A percentile compares a stretch with the other conserved stretches of the same genome.
phyloP scores from a whole-genome alignment of 2,329 filamentous ascomycete genomes.

The Rhinocladiella mackenziei region DNA sequence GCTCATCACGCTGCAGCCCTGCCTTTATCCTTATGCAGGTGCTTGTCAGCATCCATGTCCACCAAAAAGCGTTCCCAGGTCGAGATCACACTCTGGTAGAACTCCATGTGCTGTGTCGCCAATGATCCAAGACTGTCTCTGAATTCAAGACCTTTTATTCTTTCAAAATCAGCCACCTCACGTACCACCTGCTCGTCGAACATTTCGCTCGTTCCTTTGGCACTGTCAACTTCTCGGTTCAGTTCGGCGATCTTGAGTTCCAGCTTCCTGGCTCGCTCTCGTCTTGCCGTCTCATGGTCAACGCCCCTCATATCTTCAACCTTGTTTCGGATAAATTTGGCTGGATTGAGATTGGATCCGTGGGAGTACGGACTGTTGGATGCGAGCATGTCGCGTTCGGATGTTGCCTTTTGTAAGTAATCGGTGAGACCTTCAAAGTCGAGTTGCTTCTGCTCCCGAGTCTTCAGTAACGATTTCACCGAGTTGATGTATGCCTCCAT shows the following conservation, averaged over 20 bases:
- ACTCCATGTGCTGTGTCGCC: constrained; percentile 79
- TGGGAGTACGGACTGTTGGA: constrained; percentile 60
- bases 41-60: constrained; percentile 70
- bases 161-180: constrained; percentile 89
- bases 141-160: constrained; percentile 93
- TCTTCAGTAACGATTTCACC: constrained; percentile 82
- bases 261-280: constrained; percentile 81
- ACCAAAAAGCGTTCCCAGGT: constrained; percentile 88
- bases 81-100: constrained; percentile 73
- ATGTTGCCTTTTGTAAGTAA: constrained; percentile 85
- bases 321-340: constrained; percentile 84
- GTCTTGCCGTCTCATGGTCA: constrained; percentile 86
- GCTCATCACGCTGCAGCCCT: constrained; percentile 14
- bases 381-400: constrained; percentile 76
- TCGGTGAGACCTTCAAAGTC: constrained; percentile 95
- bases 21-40: constrained; percentile 25
- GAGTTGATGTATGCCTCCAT: constrained; percentile 94
- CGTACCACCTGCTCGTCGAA: constrained; percentile 96
- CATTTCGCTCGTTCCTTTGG: constrained; percentile 80
- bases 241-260: constrained; percentile 91
- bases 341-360: constrained; percentile 60
- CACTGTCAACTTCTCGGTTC: constrained; percentile 80
- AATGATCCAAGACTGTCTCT: constrained; percentile 77
- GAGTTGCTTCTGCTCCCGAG: constrained; percentile 93
- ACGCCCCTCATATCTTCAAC: constrained; percentile 95